A percentile compares a stretch with the other conserved stretches of the same genome.
Conservation (phyloP, 495 filamentous ascomycete species). For the Tuber borchii region DNA sequence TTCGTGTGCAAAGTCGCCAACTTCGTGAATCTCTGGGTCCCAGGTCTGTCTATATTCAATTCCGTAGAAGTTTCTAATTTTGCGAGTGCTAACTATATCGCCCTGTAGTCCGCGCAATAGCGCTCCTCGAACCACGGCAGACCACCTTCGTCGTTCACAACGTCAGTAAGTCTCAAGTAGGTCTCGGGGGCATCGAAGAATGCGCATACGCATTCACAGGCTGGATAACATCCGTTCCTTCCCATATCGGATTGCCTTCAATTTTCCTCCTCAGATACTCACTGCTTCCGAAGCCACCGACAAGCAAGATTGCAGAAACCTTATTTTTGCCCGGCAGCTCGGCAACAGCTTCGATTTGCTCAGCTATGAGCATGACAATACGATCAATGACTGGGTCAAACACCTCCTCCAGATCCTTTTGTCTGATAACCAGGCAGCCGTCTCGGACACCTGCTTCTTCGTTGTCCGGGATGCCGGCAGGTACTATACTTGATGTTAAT, state of each 20-base stretch:
- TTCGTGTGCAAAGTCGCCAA: constrained; percentile 46
- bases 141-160: constrained; percentile 48
- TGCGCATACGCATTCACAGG: constrained; percentile 18
- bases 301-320: constrained; percentile 59
- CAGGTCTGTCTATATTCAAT: constrained; percentile 66
- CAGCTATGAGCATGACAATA: constrained; percentile 39
- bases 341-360: constrained; percentile 29
- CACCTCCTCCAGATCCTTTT: constrained; percentile 41
- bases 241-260: constrained; percentile 41
- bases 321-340: constrained; percentile 25
- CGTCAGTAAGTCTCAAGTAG: not conserved
- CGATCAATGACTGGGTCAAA: constrained; percentile 44
- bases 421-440: constrained; percentile 25
- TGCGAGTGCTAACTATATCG: constrained; percentile 60
- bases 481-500: not conserved
- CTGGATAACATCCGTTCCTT: constrained; percentile 15
- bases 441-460: constrained; percentile 21
- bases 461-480: constrained; percentile 12
- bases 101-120: constrained; percentile 63
- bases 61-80: constrained; percentile 65
- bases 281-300: constrained; percentile 62
- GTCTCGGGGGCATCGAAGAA: not conserved
- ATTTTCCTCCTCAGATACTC: constrained; percentile 60
- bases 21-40: constrained; percentile 59
- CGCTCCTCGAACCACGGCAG: constrained; percentile 60